Evolutionary conservation across 306 rosid species (phyloP).

Genomic region (Corylus heterophylla): DNA sequence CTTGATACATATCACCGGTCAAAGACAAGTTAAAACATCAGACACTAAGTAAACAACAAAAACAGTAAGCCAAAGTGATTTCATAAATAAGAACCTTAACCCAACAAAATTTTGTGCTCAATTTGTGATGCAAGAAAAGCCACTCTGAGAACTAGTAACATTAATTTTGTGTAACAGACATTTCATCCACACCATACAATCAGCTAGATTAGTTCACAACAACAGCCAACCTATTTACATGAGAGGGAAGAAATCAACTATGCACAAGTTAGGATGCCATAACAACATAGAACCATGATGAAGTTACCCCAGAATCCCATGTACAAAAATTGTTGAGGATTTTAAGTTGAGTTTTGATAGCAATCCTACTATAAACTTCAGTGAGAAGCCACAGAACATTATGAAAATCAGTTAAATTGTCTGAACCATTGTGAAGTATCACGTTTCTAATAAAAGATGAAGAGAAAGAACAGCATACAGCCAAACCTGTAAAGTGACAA

Average conservation of each 20-base stretch:
- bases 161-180: not conserved
- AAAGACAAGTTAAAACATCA: not conserved
- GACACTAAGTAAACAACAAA: slow-evolving; percentile 5
- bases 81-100: not conserved
- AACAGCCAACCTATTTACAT: not conserved
- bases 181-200: not conserved
- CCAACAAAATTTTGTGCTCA: not conserved
- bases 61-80: not conserved
- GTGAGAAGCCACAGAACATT: not conserved
- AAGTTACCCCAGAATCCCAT: not conserved
- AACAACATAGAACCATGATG: slow-evolving; percentile 2
- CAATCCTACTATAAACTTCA: not conserved
- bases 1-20: slow-evolving; percentile 16
- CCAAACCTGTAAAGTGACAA: slow-evolving; percentile 71
- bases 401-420: not conserved
- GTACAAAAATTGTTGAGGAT: not conserved
- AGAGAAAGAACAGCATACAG: slow-evolving; percentile 5
- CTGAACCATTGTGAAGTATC: not conserved
- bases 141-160: not conserved
- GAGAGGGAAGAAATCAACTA: not conserved
- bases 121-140: not conserved
- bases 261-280: not conserved
- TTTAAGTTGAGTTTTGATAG: not conserved
- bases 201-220: not conserved
- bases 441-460: not conserved